Conservation (phyloP, 2,329 filamentous ascomycete genomes). For the Grosmannia clavigera region DNA sequence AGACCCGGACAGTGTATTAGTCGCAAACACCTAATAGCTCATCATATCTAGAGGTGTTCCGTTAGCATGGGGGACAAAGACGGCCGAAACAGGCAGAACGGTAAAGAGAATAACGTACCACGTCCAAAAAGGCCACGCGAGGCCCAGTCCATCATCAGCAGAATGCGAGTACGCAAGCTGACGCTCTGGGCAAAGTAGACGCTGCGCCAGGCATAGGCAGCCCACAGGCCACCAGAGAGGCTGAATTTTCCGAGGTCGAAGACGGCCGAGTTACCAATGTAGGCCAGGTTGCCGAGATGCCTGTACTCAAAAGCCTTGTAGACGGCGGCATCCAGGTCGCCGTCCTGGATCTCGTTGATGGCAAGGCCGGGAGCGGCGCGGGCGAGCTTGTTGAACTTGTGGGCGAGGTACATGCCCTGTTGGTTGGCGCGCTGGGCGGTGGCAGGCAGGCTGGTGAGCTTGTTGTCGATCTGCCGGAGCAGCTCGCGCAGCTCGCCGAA, state of each 20-base stretch:
- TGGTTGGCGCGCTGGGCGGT: slow-evolving; percentile 95
- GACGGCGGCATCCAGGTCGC: slow-evolving; percentile 80
- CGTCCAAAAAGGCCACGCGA: slow-evolving; percentile 91
- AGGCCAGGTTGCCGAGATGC: slow-evolving; percentile 84
- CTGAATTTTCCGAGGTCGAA: slow-evolving; percentile 79
- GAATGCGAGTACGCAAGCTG: slow-evolving; percentile 72
- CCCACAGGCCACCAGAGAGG: slow-evolving; percentile 72
- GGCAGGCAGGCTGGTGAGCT: slow-evolving; percentile 85
- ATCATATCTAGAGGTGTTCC: slow-evolving; percentile 20
- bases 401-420: slow-evolving; percentile 83
- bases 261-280: slow-evolving; percentile 90
- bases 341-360: slow-evolving; percentile 73
- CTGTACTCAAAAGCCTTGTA: slow-evolving; percentile 93
- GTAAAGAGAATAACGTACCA: slow-evolving; percentile 39
- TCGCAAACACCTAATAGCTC: slow-evolving; percentile 15
- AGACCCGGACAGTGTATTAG: background rate
- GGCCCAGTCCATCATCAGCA: slow-evolving; percentile 98
- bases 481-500: slow-evolving; percentile 86
- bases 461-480: slow-evolving; percentile 82
- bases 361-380: slow-evolving; percentile 61
- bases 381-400: slow-evolving; percentile 88
- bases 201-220: slow-evolving; percentile 90
- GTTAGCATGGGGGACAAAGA: background rate
- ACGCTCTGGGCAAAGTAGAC: slow-evolving; percentile 98
- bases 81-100: background rate